A percentile compares a stretch with the other conserved stretches of the same genome.
Evolutionary conservation across 2,329 filamentous ascomycete genomes (phyloP).

Genomic region (Cytospora piceicola): DNA sequence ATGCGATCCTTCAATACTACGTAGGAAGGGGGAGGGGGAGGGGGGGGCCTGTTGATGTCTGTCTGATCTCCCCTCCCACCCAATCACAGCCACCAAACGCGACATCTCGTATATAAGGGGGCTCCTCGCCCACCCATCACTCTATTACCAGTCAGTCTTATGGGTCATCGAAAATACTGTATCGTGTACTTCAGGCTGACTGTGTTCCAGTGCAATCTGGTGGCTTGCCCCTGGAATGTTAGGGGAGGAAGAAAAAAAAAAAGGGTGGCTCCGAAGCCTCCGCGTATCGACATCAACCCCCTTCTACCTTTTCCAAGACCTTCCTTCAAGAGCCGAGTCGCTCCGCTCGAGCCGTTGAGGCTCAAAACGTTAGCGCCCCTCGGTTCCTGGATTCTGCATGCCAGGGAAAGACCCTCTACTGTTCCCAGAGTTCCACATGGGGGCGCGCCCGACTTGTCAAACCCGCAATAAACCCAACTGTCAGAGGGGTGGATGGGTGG

Average conservation of each 20-base stretch:
- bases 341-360: no score
- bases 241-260: no score
- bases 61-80: neutral
- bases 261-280: neutral
- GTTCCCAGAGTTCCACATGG: no score
- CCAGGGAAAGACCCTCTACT: no score
- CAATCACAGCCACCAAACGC: neutral
- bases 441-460: no score
- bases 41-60: neutral
- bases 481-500: no score
- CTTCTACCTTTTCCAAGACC: neutral
- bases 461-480: no score
- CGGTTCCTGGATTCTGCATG: no score
- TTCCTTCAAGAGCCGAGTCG: no score
- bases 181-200: neutral
- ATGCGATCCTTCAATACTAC: neutral
- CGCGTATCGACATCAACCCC: neutral
- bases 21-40: neutral
- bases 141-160: neutral
- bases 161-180: neutral
- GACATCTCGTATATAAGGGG: neutral
- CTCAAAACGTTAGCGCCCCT: no score
- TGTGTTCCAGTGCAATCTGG: neutral
- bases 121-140: neutral
- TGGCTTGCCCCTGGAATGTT: neutral